Conservation (phyloP, 1,284 basidiomycete genomes). For the Trametes pubescens region DNA sequence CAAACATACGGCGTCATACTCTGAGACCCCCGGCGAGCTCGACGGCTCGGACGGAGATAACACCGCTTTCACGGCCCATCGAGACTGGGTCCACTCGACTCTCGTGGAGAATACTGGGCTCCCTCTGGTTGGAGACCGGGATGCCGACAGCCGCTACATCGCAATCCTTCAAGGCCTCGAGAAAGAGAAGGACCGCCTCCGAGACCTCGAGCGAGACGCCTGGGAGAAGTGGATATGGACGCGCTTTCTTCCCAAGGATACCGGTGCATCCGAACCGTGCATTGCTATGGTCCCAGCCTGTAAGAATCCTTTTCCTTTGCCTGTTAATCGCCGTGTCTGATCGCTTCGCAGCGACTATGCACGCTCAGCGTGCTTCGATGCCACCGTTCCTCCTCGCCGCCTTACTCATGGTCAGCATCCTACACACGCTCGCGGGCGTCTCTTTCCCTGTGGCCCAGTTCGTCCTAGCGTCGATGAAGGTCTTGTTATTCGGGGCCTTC, state of each 20-base stretch:
- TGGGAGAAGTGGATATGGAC: neutral
- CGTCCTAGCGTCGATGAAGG: neutral
- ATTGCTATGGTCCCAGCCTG: no score
- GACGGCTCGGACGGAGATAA: neutral
- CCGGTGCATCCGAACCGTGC: neutral
- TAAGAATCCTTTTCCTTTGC: no score
- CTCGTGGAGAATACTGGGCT: neutral
- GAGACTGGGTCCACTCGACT: neutral
- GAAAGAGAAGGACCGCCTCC: neutral
- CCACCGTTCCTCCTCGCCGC: conserved; percentile 1
- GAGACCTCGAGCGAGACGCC: neutral
- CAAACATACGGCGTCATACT: neutral
- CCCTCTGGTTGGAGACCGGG: neutral
- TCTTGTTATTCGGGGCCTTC: neutral
- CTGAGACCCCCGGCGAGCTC: neutral
- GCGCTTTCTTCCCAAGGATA: neutral
- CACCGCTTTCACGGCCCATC: neutral
- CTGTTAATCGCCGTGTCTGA: neutral
- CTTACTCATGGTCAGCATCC: neutral
- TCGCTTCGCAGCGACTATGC: neutral
- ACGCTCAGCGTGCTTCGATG: neutral
- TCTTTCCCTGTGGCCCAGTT: neutral
- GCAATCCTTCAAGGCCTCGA: neutral
- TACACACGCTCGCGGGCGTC: neutral
- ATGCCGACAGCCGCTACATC: neutral